Percentiles rank a stretch among this genome's conserved stretches.
Evolutionary conservation across 495 filamentous ascomycete species (phyloP).

Genomic region (Penicillium odoratum): DNA sequence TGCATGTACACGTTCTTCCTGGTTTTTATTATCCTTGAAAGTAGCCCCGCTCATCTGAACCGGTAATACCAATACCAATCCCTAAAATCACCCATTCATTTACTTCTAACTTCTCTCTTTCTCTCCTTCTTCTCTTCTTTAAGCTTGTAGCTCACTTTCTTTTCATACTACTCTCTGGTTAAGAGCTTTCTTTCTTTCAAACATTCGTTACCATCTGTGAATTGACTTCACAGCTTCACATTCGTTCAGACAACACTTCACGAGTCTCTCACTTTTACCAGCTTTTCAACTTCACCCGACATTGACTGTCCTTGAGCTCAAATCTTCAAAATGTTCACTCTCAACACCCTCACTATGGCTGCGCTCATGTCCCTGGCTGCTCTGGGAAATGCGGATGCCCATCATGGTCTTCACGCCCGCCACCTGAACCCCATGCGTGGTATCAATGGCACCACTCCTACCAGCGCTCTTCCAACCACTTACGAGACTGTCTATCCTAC

Average conservation of each 20-base stretch:
- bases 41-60: background rate
- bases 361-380: slow-evolving; percentile 51
- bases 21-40: background rate
- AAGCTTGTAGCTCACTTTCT: slow-evolving; percentile 7
- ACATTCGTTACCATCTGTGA: background rate
- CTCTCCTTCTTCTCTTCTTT: slow-evolving; percentile 1
- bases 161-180: slow-evolving; percentile 6
- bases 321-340: slow-evolving; percentile 37
- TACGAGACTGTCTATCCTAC: slow-evolving; percentile 15
- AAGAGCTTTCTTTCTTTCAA: background rate
- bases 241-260: background rate
- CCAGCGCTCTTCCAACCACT: slow-evolving; percentile 14
- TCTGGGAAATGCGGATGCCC: slow-evolving; percentile 35
- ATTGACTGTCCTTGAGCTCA: slow-evolving; percentile 27
- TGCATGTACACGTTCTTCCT: too few species aligned
- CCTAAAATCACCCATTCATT: background rate
- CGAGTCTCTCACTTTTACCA: slow-evolving; percentile 12
- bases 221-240: slow-evolving; percentile 11
- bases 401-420: slow-evolving; percentile 36
- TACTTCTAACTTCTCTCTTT: slow-evolving; percentile 1
- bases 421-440: slow-evolving; percentile 32
- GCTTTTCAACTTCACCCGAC: slow-evolving; percentile 10
- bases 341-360: slow-evolving; percentile 50
- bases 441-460: slow-evolving; percentile 10
- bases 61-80: background rate